Conservation (phyloP, 257 asterid genomes). For the Linaria vulgaris region DNA sequence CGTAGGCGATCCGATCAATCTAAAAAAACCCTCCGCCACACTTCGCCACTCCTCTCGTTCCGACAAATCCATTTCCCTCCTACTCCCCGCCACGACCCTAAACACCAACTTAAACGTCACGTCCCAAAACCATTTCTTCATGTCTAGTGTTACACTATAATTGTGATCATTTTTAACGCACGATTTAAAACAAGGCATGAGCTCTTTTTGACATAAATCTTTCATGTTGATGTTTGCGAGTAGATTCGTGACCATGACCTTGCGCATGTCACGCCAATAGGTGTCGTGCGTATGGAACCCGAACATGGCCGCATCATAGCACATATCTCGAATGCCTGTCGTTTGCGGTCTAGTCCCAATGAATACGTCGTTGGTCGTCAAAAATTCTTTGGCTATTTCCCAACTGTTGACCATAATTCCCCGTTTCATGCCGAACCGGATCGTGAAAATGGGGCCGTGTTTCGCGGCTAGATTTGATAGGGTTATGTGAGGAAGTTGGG, state of each 20-base stretch:
- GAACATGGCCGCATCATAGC: constrained; percentile 15
- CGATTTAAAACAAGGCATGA: background rate
- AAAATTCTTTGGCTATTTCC: constrained; percentile 17
- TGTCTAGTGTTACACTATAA: background rate
- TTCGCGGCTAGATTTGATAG: constrained; percentile 19
- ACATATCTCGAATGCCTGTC: background rate
- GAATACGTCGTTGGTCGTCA: background rate
- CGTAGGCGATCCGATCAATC: background rate
- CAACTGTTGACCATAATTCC: constrained; percentile 12
- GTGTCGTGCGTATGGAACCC: background rate
- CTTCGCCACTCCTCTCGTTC: background rate
- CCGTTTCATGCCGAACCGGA: constrained; percentile 15
- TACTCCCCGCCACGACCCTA: background rate
- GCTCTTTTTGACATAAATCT: background rate
- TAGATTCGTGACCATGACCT: background rate
- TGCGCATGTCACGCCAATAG: constrained; percentile 12
- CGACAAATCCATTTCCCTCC: background rate
- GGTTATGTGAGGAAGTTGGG: constrained; percentile 13
- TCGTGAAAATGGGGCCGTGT: constrained; percentile 22
- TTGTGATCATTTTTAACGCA: background rate
- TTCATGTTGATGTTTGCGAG: background rate
- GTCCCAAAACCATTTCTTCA: background rate
- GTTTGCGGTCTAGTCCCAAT: constrained; percentile 8
- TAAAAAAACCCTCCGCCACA: background rate
- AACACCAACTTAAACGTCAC: background rate